phyloP scores from a whole-genome alignment of 495 filamentous ascomycete genomes.

The Neurospora sp. region DNA sequence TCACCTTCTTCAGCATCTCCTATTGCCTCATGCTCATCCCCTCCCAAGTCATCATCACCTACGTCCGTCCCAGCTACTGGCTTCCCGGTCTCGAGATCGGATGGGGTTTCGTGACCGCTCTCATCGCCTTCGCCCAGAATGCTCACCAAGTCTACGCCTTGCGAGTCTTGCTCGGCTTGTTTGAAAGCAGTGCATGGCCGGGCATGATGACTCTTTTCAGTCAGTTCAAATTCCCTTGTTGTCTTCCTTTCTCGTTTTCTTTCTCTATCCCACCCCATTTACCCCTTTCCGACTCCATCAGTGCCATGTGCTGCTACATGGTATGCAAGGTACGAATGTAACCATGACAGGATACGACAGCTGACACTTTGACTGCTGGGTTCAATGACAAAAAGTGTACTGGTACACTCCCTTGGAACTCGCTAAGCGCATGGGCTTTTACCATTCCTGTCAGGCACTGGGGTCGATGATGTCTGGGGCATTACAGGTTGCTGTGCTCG shows the following conservation, averaged over 20 bases:
- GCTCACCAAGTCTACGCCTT: conserved; percentile 28
- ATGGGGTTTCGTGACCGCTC: conserved; percentile 32
- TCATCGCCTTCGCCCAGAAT: conserved; percentile 19
- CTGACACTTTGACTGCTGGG: not conserved
- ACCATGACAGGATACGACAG: not conserved
- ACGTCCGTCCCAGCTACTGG: conserved; percentile 30
- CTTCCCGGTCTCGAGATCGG: conserved; percentile 31
- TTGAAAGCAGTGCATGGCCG: conserved; percentile 38
- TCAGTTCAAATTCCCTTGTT: conserved; percentile 3
- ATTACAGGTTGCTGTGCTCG: conserved; percentile 44
- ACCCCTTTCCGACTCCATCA: not conserved
- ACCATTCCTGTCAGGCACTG: conserved; percentile 30
- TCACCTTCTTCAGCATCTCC: conserved; percentile 39
- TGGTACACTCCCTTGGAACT: conserved; percentile 31
- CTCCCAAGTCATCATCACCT: conserved; percentile 44
- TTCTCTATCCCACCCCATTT: not conserved
- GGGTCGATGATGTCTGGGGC: conserved; percentile 34
- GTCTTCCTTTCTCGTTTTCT: not conserved
- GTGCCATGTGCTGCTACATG: no score
- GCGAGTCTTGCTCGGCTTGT: conserved; percentile 43
- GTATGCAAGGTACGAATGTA: not conserved
- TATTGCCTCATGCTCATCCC: conserved; percentile 38
- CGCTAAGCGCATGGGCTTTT: conserved; percentile 34
- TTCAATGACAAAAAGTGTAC: conserved; percentile 14
- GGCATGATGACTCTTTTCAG: conserved; percentile 33